phyloP scores from a whole-genome alignment of 306 rosid genomes.

The Medicago arabica region DNA sequence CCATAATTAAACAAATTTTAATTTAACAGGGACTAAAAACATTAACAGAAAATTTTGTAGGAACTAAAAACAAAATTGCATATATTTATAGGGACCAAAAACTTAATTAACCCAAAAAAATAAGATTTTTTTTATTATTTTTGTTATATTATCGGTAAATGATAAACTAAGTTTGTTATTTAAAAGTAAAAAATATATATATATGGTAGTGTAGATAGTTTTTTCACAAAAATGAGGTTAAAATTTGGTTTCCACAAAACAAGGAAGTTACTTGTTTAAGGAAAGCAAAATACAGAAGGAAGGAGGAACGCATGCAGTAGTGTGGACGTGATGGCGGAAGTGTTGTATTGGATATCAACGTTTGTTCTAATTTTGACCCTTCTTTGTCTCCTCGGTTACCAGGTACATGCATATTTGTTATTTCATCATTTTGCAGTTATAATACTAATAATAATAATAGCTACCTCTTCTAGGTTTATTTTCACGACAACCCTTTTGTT shows the following conservation, averaged over 20 bases:
- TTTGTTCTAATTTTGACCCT: constrained; percentile 67
- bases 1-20: no score
- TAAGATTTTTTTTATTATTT: no score
- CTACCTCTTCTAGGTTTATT: constrained; percentile 8
- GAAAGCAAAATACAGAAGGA: constrained; percentile 1
- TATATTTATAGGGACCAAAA: no score
- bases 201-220: no score
- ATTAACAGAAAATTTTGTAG: no score
- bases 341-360: constrained; percentile 65
- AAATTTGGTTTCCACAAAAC: not conserved
- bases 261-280: constrained; percentile 10
- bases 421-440: not conserved
- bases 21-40: no score
- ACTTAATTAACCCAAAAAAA: no score
- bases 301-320: constrained; percentile 32
- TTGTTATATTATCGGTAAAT: no score
- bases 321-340: constrained; percentile 54
- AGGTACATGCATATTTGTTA: constrained; percentile 44
- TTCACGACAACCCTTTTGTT: not conserved
- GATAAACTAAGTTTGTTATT: no score
- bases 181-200: no score
- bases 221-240: not conserved
- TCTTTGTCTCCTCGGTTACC: constrained; percentile 65
- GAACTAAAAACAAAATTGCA: no score
- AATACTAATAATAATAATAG: not conserved